Base-by-base conservation (phyloP, 73 alveolate genomes). In the Effrenium voratum region DNA sequence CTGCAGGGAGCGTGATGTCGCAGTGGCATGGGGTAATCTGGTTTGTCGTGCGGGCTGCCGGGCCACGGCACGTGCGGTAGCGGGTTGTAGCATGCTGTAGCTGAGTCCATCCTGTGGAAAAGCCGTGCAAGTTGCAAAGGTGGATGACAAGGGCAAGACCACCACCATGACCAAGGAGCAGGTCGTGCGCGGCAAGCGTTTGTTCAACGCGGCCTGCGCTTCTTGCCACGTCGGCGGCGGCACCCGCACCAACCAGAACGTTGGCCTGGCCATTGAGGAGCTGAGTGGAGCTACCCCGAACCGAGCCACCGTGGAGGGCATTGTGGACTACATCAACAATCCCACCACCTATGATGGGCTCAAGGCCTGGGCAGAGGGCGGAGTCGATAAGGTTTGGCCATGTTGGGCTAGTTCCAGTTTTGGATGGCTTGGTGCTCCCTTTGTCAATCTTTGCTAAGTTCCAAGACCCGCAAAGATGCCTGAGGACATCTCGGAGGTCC, bases 401-500 rank as follows among this genome's bases (percentile, higher is more conserved):
- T n/a, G n/a, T n/a, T n/a, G n/a, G n/a, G n/a, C n/a, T n/a, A n/a
- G n/a, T n/a, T n/a, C n/a, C n/a, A n/a, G n/a, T n/a, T n/a, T n/a
- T n/a, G n/a, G n/a, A n/a, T n/a, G n/a, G n/a, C n/a, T n/a, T n/a
- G n/a, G n/a, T n/a, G n/a, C n/a, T n/a, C n/a, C n/a, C n/a, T n/a
- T n/a, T n/a, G n/a, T n/a, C n/a, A n/a, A n/a, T n/a, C n/a, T n/a
- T n/a, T n/a, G n/a, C n/a, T n/a, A n/a, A n/a, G n/a, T n/a, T n/a
- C n/a, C n/a, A n/a, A n/a, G n/a, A n/a, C n/a, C n/a, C n/a, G n/a
- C n/a, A n/a, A n/a, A n/a, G n/a, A n/a, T n/a, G n/a, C 72, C 43
- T 3, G 12, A 81, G 91, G 93, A 84, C 93, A 84, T 84, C 93
- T 84, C 93, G 10, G 93, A 84, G 93, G 93, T 84, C 32, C 93